Evolutionary conservation across 2,329 filamentous ascomycete species (phyloP).

Genomic region (Trichophyton benhamiae): DNA sequence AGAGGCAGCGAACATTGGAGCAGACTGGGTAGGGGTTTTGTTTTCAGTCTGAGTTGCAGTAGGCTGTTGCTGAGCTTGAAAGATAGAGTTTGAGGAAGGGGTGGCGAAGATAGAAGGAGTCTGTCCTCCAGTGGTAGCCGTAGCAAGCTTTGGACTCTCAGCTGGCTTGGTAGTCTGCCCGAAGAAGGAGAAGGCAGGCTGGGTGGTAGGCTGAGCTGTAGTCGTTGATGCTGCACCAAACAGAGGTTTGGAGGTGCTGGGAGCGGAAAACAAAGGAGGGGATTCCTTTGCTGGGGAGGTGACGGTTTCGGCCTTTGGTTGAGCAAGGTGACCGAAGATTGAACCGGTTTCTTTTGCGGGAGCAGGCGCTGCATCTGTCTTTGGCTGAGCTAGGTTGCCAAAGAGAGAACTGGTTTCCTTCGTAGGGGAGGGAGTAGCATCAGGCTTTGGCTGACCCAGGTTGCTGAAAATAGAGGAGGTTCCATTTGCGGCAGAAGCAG

Average conservation of each 20-base stretch:
- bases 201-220: neutral
- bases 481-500: neutral
- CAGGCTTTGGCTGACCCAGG: no score
- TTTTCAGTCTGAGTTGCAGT: neutral
- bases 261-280: neutral
- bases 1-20: neutral
- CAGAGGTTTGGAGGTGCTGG: neutral
- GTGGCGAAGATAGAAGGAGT: conserved; percentile 1
- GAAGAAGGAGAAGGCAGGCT: conserved; percentile 1
- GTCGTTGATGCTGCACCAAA: neutral
- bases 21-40: neutral
- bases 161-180: neutral
- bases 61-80: conserved; percentile 1
- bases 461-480: neutral
- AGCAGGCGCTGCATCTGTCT: neutral
- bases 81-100: conserved; percentile 1
- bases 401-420: neutral
- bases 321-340: conserved; percentile 2
- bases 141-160: neutral
- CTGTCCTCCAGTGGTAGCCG: neutral
- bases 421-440: no score
- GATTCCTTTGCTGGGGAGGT: neutral
- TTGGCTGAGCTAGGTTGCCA: neutral
- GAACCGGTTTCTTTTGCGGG: neutral
- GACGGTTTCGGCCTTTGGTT: neutral